These are phyloP conservation scores for Ensete glaucum DNA, from an alignment of 176 grass and related monocot genomes.

Conservation along the genomic window DNA sequence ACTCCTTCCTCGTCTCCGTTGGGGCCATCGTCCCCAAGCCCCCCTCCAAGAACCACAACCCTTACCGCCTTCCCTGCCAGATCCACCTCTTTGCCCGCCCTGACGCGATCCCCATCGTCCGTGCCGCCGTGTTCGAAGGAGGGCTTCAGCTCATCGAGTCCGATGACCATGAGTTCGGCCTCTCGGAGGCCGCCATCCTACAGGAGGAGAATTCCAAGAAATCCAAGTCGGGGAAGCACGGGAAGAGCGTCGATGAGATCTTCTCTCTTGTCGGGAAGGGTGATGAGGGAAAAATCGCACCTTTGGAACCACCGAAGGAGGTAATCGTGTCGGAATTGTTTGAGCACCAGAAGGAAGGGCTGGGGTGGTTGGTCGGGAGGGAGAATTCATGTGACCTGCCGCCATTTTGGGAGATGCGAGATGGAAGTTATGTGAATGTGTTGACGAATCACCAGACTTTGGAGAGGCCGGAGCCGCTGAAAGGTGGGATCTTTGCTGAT, in stretches of 20 bases:
- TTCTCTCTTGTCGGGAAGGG: conserved; percentile 1
- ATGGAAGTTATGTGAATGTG: conserved; percentile 43
- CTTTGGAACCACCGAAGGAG: conserved; percentile 58
- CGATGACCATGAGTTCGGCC: conserved; percentile 43
- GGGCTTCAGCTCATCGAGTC: conserved; percentile 40
- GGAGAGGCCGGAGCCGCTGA: conserved; percentile 43
- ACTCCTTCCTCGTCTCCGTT: conserved; percentile 33
- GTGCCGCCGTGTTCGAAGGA: conserved; percentile 19
- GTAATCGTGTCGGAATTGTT: conserved; percentile 52
- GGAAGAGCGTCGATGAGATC: conserved; percentile 20
- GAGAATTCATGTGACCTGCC: conserved; percentile 75
- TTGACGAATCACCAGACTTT: conserved; percentile 36
- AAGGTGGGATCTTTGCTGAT: conserved; percentile 84
- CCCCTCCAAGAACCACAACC: conserved; percentile 9
- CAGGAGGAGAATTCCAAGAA: conserved; percentile 34
- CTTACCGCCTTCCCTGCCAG: conserved; percentile 47
- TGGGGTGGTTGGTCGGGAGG: conserved; percentile 66
- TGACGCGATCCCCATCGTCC: conserved; percentile 22
- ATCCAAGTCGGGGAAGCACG: conserved; percentile 4
- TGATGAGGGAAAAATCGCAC: conserved; percentile 13
- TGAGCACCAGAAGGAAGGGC: conserved; percentile 66
- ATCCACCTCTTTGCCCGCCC: conserved; percentile 65
- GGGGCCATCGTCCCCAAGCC: conserved; percentile 51
- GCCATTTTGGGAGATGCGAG: conserved; percentile 57
- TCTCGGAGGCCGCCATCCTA: conserved; percentile 61